These are phyloP conservation scores for Solanum hybrid DNA, from an alignment of 305 asterid genomes.

Conservation along the genomic window DNA sequence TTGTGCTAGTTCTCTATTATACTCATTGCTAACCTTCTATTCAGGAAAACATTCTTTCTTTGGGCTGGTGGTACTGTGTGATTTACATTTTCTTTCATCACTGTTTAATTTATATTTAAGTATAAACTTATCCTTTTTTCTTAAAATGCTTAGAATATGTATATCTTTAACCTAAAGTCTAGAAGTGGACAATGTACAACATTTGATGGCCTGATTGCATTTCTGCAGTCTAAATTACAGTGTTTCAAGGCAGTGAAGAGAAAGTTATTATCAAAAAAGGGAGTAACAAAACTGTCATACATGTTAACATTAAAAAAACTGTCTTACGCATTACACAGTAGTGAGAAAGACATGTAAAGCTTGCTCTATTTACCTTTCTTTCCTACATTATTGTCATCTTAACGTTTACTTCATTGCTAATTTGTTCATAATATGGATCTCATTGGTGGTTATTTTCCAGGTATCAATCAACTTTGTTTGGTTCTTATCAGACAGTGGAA, in stretches of 20 bases:
- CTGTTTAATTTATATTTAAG: background rate
- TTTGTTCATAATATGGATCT: background rate
- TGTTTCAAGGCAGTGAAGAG: background rate
- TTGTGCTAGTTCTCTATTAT: background rate
- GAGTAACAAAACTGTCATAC: background rate
- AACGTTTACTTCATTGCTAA: background rate
- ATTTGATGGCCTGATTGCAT: background rate
- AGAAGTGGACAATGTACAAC: background rate
- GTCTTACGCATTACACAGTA: background rate
- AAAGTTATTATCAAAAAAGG: background rate
- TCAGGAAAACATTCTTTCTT: background rate
- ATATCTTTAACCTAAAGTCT: background rate
- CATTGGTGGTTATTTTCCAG: constrained; percentile 20
- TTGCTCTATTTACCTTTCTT: background rate
- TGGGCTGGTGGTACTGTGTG: background rate
- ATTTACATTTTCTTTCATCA: background rate
- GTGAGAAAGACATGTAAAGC: background rate
- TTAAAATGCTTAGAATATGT: background rate
- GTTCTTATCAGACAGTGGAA: constrained; percentile 86
- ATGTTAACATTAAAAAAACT: background rate
- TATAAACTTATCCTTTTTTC: background rate
- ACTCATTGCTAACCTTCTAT: background rate
- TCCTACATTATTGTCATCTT: background rate
- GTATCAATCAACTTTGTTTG: constrained; percentile 90
- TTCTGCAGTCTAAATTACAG: background rate